Conservation (phyloP, 164 flowering plant species). For the Macadamia tetraphylla region DNA sequence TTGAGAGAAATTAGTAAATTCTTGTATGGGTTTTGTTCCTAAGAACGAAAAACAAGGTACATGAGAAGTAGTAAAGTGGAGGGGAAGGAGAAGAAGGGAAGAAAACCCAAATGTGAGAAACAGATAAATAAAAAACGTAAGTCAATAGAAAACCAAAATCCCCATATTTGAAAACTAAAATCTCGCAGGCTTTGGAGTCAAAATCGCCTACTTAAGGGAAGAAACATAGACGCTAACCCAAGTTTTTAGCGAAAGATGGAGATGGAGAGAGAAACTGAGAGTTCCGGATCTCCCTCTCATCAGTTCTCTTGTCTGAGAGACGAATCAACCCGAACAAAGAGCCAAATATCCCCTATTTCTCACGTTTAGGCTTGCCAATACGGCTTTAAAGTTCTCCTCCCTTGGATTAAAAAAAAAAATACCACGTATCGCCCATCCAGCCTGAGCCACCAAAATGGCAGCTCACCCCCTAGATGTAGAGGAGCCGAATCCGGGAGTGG, state of each 20-base stretch:
- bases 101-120: no score
- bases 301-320: constrained; percentile 28
- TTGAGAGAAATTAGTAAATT: not conserved
- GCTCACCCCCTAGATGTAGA: no score
- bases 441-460: no score
- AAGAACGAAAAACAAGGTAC: not conserved
- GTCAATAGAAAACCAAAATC: not conserved
- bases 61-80: not conserved
- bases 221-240: not conserved
- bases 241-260: not conserved
- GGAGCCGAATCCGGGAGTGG: no score
- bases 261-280: constrained; percentile 9
- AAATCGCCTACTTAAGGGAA: constrained; percentile 12
- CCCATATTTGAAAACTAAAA: not conserved
- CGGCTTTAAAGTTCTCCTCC: no score
- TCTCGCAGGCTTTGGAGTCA: constrained; percentile 18
- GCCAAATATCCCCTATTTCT: no score
- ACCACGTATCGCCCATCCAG: no score
- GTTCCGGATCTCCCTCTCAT: constrained; percentile 18
- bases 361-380: no score
- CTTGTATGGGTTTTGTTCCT: no score
- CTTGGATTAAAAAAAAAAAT: no score
- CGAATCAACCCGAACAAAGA: not conserved
- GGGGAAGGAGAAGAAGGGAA: not conserved
- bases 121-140: not conserved